These are phyloP conservation scores for Calamus simplicifolius DNA, from an alignment of 176 grass and related monocot species.

Conservation along the genomic window DNA sequence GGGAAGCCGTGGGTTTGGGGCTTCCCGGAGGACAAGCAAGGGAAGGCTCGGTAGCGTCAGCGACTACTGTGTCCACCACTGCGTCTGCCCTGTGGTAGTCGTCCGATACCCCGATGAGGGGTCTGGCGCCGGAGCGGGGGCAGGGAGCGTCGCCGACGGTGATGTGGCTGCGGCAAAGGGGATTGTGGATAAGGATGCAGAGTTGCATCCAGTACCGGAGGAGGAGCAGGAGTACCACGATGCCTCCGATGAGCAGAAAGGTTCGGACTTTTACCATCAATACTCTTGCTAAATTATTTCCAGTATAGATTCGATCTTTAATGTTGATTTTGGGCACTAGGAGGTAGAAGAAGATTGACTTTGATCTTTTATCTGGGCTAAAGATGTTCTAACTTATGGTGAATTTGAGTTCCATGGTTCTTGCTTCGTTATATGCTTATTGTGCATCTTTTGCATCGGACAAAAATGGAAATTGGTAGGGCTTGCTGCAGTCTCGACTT, in stretches of 20 bases:
- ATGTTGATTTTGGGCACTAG: too few relatives aligned
- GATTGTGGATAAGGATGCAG: conserved; percentile 7
- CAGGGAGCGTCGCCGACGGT: not conserved
- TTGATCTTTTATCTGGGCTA: too few relatives aligned
- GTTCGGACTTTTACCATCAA: conserved; percentile 2
- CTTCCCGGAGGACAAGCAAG: conserved; percentile 54
- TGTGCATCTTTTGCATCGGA: too few relatives aligned
- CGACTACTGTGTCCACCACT: conserved; percentile 96
- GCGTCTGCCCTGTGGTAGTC: conserved; percentile 76
- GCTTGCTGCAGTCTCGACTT: too few relatives aligned
- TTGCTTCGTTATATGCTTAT: too few relatives aligned
- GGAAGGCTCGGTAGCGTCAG: conserved; percentile 78
- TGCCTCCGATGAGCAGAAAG: conserved; percentile 49
- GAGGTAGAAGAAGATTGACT: too few relatives aligned
- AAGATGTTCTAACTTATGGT: too few relatives aligned
- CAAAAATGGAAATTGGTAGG: too few relatives aligned
- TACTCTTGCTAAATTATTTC: not conserved
- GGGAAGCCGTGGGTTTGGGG: conserved; percentile 86
- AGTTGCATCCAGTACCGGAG: conserved; percentile 45
- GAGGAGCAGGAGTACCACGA: conserved; percentile 56
- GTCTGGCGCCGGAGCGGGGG: not conserved
- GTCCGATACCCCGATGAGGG: conserved; percentile 66
- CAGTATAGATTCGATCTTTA: too few relatives aligned
- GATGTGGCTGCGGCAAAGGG: conserved; percentile 25
- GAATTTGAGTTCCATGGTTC: too few relatives aligned